Evolutionary conservation across 176 grass and related monocot genomes (phyloP).

Genomic region (Carex kokanica): DNA sequence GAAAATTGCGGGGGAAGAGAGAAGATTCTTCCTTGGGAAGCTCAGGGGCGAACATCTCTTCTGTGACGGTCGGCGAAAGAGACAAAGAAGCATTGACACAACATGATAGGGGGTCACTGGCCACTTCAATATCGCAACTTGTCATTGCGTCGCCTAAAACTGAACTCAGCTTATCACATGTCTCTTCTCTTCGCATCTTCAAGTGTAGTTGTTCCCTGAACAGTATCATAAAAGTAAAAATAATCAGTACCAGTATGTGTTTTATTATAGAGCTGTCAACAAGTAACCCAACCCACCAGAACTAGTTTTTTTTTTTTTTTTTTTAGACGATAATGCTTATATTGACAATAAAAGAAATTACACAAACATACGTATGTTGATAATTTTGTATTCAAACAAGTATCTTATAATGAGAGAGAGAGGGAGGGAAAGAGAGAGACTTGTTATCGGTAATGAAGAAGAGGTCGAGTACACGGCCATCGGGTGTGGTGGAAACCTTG

Average conservation of each 20-base stretch:
- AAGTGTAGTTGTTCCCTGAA: slow-evolving; percentile 72
- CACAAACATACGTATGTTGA: background rate
- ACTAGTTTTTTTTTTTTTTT: background rate
- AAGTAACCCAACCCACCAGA: background rate
- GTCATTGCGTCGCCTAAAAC: slow-evolving; percentile 59
- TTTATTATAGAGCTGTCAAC: background rate
- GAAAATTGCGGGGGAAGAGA: background rate
- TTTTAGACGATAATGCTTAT: background rate
- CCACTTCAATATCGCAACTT: slow-evolving; percentile 54
- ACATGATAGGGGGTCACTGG: slow-evolving; percentile 38
- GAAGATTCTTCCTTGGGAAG: slow-evolving; percentile 36
- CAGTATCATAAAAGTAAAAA: background rate
- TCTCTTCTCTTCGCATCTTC: slow-evolving; percentile 64
- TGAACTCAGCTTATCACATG: slow-evolving; percentile 42
- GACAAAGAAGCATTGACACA: slow-evolving; percentile 44
- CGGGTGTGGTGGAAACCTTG: slow-evolving; percentile 82
- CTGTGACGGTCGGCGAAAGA: slow-evolving; percentile 30
- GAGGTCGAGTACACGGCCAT: slow-evolving; percentile 68
- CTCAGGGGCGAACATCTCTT: slow-evolving; percentile 44
- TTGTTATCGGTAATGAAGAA: slow-evolving; percentile 81
- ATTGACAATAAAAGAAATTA: background rate
- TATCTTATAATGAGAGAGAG: background rate
- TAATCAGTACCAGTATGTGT: background rate
- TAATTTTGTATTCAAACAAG: background rate
- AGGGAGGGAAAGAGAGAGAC: slow-evolving; percentile 32